phyloP scores from a whole-genome alignment of 2,329 filamentous ascomycete genomes.

The Pseudodiploospora longispora region DNA sequence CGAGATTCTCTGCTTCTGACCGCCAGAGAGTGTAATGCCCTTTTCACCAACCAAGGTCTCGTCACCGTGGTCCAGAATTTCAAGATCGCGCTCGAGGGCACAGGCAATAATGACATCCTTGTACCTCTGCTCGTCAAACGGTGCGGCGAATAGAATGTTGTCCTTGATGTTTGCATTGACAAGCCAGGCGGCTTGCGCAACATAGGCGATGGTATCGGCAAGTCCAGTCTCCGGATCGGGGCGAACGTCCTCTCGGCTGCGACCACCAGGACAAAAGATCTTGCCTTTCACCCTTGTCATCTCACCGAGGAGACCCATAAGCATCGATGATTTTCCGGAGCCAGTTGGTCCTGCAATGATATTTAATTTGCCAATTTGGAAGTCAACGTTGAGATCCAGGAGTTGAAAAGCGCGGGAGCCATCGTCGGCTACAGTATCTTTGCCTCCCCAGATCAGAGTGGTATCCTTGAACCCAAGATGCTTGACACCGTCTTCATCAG shows the following conservation, averaged over 20 bases:
- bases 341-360: slow-evolving; percentile 90
- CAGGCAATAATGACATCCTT: slow-evolving; percentile 83
- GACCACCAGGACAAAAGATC: slow-evolving; percentile 78
- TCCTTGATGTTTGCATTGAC: slow-evolving; percentile 93
- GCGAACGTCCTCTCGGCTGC: slow-evolving; percentile 75
- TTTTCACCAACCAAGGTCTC: slow-evolving; percentile 94
- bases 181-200: slow-evolving; percentile 93
- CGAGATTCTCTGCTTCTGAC: slow-evolving; percentile 95
- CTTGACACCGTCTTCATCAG: slow-evolving; percentile 59
- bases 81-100: slow-evolving; percentile 80
- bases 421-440: slow-evolving; percentile 51
- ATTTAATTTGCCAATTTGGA: slow-evolving; percentile 79
- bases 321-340: slow-evolving; percentile 87
- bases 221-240: slow-evolving; percentile 77
- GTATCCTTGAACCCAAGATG: slow-evolving; percentile 79
- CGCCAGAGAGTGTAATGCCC: slow-evolving; percentile 90
- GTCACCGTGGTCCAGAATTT: slow-evolving; percentile 88
- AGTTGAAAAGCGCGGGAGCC: slow-evolving; percentile 72
- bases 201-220: slow-evolving; percentile 89
- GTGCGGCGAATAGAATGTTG: slow-evolving; percentile 85
- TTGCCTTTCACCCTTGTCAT: slow-evolving; percentile 80
- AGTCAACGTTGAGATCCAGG: slow-evolving; percentile 74
- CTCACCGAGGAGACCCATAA: slow-evolving; percentile 94
- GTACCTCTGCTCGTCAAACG: slow-evolving; percentile 75
- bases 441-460: slow-evolving; percentile 82